These are phyloP conservation scores for Ogataea henricii DNA, from an alignment of 805 yeast genomes.

Conservation along the genomic window DNA sequence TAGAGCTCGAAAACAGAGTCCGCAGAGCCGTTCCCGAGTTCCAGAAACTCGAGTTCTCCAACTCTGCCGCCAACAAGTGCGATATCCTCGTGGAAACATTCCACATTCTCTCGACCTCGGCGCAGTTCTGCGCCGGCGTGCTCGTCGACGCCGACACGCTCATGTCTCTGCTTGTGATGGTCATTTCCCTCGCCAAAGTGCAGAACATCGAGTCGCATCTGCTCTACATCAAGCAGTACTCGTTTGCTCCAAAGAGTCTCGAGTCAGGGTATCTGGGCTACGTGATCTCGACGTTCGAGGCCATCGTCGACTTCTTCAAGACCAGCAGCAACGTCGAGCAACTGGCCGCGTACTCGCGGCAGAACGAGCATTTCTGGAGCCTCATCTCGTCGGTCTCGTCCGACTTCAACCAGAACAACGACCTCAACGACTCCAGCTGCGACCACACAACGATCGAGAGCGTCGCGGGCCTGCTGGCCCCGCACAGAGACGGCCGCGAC, in stretches of 20 bases:
- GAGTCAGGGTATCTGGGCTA: constrained; percentile 70
- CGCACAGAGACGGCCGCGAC: constrained; percentile 12
- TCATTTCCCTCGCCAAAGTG: constrained; percentile 63
- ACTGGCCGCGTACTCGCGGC: constrained; percentile 43
- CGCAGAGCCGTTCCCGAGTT: constrained; percentile 54
- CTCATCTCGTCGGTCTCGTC: constrained; percentile 40
- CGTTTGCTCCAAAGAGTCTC: constrained; percentile 42
- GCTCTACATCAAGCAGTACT: constrained; percentile 63
- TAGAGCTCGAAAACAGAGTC: constrained; percentile 45
- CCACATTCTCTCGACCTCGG: constrained; percentile 43
- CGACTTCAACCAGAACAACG: constrained; percentile 24
- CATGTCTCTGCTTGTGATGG: constrained; percentile 70
- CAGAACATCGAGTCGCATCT: constrained; percentile 63
- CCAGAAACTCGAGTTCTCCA: constrained; percentile 45
- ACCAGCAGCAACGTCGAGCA: constrained; percentile 37
- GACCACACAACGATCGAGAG: constrained; percentile 16
- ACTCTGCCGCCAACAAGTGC: constrained; percentile 50
- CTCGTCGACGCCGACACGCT: constrained; percentile 80
- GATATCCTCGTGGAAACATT: constrained; percentile 54
- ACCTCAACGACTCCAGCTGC: constrained; percentile 21
- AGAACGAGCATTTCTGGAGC: constrained; percentile 57
- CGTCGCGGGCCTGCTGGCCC: constrained; percentile 17
- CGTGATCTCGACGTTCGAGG: constrained; percentile 81
- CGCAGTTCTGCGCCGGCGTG: constrained; percentile 12
- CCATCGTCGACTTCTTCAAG: constrained; percentile 67